Evolutionary conservation across 352 stramenopile genomes (phyloP).

Genomic region (Aphanomyces stellatus): DNA sequence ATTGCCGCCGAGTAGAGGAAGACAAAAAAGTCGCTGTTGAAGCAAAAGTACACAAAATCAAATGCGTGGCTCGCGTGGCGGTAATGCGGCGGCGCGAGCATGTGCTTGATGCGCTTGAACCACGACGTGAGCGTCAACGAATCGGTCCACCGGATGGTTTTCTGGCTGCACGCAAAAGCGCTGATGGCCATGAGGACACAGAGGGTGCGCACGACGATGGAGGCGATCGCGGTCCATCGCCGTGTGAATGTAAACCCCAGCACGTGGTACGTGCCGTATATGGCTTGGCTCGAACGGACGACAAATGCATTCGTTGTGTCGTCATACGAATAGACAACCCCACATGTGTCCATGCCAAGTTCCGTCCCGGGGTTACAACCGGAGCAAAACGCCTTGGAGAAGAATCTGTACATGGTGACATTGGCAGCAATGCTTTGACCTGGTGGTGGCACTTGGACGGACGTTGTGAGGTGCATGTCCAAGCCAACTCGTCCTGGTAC

Average conservation of each 20-base stretch:
- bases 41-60: neutral
- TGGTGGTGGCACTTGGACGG: neutral
- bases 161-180: neutral
- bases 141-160: constrained; percentile 13
- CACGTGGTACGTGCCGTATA: neutral
- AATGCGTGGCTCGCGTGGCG: constrained; percentile 7
- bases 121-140: neutral
- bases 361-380: neutral
- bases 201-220: neutral
- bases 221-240: neutral
- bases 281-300: constrained; percentile 1
- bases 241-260: neutral
- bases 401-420: constrained; percentile 11
- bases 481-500: neutral
- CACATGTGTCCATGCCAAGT: constrained; percentile 1
- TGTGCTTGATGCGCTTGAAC: constrained; percentile 6
- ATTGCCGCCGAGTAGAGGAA: neutral
- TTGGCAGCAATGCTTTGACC: neutral
- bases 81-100: neutral
- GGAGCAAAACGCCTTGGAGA: neutral
- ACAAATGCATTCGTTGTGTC: neutral
- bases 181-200: constrained; percentile 1
- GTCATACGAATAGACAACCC: neutral
- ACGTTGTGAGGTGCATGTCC: constrained; percentile 7
- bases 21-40: constrained; percentile 14